Conservation (phyloP, 139 green algal genomes). For the Choricystis sp. region DNA sequence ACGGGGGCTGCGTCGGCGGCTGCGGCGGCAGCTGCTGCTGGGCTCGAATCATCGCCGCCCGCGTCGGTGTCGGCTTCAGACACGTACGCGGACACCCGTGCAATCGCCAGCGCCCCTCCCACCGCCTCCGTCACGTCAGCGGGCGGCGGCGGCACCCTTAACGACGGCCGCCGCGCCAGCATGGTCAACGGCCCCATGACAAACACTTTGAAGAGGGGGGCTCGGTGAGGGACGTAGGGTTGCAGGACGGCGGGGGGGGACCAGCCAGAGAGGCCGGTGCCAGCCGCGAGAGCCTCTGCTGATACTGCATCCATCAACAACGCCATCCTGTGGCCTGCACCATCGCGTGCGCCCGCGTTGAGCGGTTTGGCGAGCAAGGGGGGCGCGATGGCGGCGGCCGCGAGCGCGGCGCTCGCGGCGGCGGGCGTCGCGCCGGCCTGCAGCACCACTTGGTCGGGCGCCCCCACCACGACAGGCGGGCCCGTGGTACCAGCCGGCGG, state of each 20-base stretch:
- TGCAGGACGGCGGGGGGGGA: slow-evolving; percentile 53
- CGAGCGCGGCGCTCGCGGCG: slow-evolving; percentile 13
- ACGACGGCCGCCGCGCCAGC: slow-evolving; percentile 7
- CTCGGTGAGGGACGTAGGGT: slow-evolving; percentile 65
- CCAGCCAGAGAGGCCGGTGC: slow-evolving; percentile 7
- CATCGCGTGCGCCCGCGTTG: slow-evolving; percentile 55
- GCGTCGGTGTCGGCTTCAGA: background rate
- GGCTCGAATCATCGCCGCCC: background rate
- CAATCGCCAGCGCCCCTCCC: slow-evolving; percentile 1
- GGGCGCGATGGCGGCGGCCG: slow-evolving; percentile 18
- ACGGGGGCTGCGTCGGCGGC: background rate
- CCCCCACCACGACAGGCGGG: background rate
- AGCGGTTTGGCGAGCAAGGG: slow-evolving; percentile 68
- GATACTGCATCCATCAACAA: slow-evolving; percentile 34
- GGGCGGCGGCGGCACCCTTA: background rate
- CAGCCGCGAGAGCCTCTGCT: background rate
- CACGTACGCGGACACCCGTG: background rate
- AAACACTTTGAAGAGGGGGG: slow-evolving; percentile 70
- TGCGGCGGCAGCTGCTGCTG: no score
- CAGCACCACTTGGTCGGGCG: slow-evolving; percentile 1
- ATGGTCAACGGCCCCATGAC: slow-evolving; percentile 9
- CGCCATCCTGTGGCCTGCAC: slow-evolving; percentile 51
- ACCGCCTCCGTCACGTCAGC: background rate
- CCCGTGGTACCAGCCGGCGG: background rate
- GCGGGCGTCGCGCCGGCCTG: slow-evolving; percentile 7